Percentiles rank a stretch among this genome's conserved stretches.
Conservation (phyloP, 805 yeast genomes). For the Spathaspora arborariae region DNA sequence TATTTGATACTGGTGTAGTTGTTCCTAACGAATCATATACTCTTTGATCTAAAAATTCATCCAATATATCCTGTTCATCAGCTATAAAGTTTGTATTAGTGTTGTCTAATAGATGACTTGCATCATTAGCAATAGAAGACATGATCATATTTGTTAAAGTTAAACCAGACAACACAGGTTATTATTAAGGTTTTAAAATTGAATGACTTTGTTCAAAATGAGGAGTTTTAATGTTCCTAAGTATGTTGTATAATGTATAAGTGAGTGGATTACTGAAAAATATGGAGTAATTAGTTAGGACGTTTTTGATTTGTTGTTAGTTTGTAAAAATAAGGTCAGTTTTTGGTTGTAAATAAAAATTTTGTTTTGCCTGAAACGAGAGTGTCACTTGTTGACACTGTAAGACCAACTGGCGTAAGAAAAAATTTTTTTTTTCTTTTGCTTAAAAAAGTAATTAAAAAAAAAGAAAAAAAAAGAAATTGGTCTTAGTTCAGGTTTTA, state of each 20-base stretch:
- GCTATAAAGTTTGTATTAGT: background rate
- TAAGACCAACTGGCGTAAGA: background rate
- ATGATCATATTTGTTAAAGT: background rate
- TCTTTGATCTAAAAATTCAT: constrained; percentile 54
- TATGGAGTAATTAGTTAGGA: background rate
- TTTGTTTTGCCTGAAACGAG: background rate
- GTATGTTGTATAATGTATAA: background rate
- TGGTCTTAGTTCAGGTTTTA: background rate
- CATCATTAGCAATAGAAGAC: constrained; percentile 1
- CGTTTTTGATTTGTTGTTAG: no score
- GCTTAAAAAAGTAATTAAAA: background rate
- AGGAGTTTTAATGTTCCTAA: background rate
- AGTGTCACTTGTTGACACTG: no score
- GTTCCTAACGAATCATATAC: constrained; percentile 36
- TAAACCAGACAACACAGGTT: no score
- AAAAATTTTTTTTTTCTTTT: background rate
- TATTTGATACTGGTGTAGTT: constrained; percentile 8
- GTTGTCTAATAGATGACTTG: background rate
- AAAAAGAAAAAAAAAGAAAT: background rate
- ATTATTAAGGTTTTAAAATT: no score
- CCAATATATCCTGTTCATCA: constrained; percentile 46
- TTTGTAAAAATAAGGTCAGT: no score
- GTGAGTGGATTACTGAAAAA: background rate
- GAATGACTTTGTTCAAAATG: background rate
- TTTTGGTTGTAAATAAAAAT: background rate